Evolutionary conservation across 805 yeast species (phyloP).

Genomic region (Myxozyma geophila): DNA sequence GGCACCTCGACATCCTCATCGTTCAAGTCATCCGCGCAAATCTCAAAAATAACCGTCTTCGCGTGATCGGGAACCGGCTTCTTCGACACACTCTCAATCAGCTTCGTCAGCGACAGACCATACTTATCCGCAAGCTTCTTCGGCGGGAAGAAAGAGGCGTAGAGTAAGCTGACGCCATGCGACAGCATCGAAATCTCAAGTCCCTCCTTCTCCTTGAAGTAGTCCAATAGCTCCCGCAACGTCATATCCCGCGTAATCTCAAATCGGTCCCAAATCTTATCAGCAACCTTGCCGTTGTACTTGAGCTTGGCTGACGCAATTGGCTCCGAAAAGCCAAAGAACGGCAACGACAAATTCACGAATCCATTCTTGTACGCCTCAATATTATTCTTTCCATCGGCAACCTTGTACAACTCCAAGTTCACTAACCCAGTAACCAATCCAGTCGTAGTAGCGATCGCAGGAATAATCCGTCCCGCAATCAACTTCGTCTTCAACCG

Average conservation of each 20-base stretch:
- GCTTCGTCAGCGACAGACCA: constrained; percentile 57
- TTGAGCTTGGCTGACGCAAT: constrained; percentile 80
- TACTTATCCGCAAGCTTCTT: constrained; percentile 83
- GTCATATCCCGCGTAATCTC: constrained; percentile 69
- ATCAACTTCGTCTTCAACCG: constrained; percentile 89
- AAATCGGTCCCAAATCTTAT: constrained; percentile 94
- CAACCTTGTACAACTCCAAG: constrained; percentile 88
- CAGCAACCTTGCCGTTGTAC: constrained; percentile 78
- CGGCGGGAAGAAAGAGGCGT: constrained; percentile 92
- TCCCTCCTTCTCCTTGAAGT: constrained; percentile 81
- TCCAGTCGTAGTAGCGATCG: constrained; percentile 99
- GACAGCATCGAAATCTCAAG: constrained; percentile 90
- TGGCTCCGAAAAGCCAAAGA: constrained; percentile 96
- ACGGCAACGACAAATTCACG: constrained; percentile 88
- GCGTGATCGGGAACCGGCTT: constrained; percentile 76
- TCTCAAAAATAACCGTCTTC: constrained; percentile 80
- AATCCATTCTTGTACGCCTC: constrained; percentile 93
- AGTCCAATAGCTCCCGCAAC: constrained; percentile 69
- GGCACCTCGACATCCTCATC: constrained; percentile 96
- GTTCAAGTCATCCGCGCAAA: constrained; percentile 86
- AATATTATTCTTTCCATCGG: constrained; percentile 65
- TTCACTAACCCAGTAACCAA: constrained; percentile 94
- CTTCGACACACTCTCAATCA: constrained; percentile 84
- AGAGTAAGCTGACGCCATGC: constrained; percentile 83
- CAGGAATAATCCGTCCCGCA: constrained; percentile 98